Evolutionary conservation across 2,329 filamentous ascomycete species (phyloP), one percentile per base, ranked within the genome.

Genomic region (Nemania sp.): DNA sequence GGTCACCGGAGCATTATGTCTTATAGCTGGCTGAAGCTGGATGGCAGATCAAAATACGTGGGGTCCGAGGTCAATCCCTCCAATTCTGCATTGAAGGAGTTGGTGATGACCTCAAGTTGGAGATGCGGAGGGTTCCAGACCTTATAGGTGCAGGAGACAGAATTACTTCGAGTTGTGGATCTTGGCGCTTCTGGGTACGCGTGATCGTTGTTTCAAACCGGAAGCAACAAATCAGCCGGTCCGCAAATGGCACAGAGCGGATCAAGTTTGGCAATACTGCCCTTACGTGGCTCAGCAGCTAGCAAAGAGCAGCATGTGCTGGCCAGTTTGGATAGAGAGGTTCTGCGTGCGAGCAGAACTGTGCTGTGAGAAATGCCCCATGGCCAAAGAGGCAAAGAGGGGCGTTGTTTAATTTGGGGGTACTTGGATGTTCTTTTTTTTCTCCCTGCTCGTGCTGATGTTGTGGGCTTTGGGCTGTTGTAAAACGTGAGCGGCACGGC

Each of bases 81-180:
- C 32, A 52, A 57, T 59, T 46, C 43, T 15, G 54, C 35, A 48
- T 35, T 46, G 7, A 17, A 18, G 21, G 47, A 21, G 51, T 59
- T 64, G 57, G 57, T 54, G 63, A 64, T 64, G 32, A 39, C 63
- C 49, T 63, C 61, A 61, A 54, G 46, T 64, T 61, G 57, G 60
- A 55, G 48, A 59, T 59, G 59, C 39, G 57, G 48, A 25, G 46
- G 10, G 9, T 29, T 35, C 37, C 35, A 46, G 45, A 18, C 25
- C 17, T 43, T 43, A 32, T n/a, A 34, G 50, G 29, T 29, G 25
- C 11, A 46, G 54, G 34, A 39, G 32, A 45, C 21, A 43, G 29
- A 51, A 51, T 49, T 56, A 21, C 53, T 54, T 52, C 52, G 52
- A 54, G 60, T 40, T 65, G 60, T 63, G 63, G 63, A 57, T 56